Conservation (phyloP, 2,329 filamentous ascomycete genomes). For the Akanthomyces lecanii region DNA sequence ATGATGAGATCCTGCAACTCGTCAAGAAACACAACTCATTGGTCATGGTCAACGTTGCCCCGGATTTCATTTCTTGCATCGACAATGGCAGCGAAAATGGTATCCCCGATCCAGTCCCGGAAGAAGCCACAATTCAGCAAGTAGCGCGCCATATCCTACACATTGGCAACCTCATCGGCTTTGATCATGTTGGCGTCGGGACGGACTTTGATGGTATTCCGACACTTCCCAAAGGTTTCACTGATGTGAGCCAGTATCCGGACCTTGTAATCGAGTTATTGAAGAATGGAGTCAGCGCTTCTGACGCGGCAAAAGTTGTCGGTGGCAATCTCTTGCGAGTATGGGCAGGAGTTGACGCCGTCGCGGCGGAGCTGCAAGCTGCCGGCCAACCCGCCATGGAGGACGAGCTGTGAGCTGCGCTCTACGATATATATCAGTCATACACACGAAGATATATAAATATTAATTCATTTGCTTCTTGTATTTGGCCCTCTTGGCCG, state of each 20-base stretch:
- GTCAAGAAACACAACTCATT: constrained; percentile 70
- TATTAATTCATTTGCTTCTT: not conserved
- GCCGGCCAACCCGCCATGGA: constrained; percentile 50
- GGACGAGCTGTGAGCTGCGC: constrained; percentile 40
- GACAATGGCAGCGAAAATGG: constrained; percentile 55
- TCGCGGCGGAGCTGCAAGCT: constrained; percentile 62
- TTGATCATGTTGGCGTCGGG: constrained; percentile 81
- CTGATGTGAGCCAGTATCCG: constrained; percentile 82
- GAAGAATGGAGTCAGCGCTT: constrained; percentile 66
- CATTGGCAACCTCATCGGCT: constrained; percentile 79
- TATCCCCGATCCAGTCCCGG: constrained; percentile 62
- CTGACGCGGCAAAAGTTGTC: constrained; percentile 68
- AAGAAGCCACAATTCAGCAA: constrained; percentile 69
- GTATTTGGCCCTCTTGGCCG: not conserved
- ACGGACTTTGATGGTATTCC: constrained; percentile 83
- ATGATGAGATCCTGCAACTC: constrained; percentile 73
- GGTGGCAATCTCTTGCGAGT: constrained; percentile 81
- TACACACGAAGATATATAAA: not conserved
- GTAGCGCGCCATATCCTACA: constrained; percentile 78
- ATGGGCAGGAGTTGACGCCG: constrained; percentile 72
- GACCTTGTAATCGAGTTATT: constrained; percentile 72
- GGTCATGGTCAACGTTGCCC: constrained; percentile 88
- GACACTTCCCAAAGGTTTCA: constrained; percentile 65
- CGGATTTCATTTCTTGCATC: constrained; percentile 76
- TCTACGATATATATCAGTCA: not conserved